Conservation (phyloP, 352 stramenopile genomes). For the Globisporangium nodosum region DNA sequence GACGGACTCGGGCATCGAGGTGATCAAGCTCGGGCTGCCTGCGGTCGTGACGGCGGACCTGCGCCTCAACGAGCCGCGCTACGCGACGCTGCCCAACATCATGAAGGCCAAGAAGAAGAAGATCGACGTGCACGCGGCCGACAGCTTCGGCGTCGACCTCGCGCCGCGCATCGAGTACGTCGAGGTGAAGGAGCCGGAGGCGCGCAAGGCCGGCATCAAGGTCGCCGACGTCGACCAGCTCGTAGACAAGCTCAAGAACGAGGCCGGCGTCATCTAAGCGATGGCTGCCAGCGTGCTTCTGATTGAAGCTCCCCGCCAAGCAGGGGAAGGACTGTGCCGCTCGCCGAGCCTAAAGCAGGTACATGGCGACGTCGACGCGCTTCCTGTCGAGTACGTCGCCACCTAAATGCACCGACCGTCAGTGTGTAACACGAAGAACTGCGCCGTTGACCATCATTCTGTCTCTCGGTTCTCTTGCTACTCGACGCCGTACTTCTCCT, state of each 20-base stretch:
- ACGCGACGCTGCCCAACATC: conserved; percentile 99
- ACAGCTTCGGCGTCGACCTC: conserved; percentile 72
- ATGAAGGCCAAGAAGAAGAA: conserved; percentile 98
- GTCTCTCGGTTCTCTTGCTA: conserved; percentile 12
- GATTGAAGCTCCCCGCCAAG: neutral
- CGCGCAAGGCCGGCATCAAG: conserved; percentile 93
- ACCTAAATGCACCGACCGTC: neutral
- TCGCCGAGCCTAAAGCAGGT: too few species aligned
- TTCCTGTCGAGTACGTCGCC: too few species aligned
- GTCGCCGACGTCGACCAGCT: conserved; percentile 94
- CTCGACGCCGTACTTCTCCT: conserved; percentile 83
- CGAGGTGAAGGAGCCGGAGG: conserved; percentile 90
- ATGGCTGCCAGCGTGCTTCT: neutral
- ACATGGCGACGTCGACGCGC: too few species aligned
- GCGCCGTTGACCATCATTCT: neutral
- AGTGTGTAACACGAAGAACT: neutral
- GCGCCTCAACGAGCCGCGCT: conserved; percentile 98
- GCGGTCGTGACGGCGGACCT: conserved; percentile 98
- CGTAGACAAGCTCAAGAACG: conserved; percentile 96
- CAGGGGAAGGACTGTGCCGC: too few species aligned
- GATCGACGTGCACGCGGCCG: conserved; percentile 72
- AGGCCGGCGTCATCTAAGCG: conserved; percentile 86
- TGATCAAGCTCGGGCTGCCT: conserved; percentile 84
- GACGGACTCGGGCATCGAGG: conserved; percentile 92
- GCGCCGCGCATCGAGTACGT: conserved; percentile 65